These are phyloP conservation scores for Bidens hawaiensis DNA, from an alignment of 140 eudicot genomes.

Conservation along the genomic window DNA sequence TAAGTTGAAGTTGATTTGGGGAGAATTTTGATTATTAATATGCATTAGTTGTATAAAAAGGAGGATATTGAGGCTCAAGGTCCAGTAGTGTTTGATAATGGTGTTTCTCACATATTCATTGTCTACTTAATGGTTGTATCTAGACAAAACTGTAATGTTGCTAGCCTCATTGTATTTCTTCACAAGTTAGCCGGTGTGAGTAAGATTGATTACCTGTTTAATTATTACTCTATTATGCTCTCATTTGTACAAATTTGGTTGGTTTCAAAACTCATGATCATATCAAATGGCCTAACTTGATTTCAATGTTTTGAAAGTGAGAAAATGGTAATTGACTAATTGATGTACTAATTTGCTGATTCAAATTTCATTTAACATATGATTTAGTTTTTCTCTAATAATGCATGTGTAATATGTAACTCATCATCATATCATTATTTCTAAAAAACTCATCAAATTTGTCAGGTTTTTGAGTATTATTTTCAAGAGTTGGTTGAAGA, in stretches of 20 bases:
- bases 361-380: no score
- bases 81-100: conserved; percentile 57
- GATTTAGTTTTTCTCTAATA: no score
- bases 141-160: conserved; percentile 70
- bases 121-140: conserved; percentile 67
- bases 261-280: background rate
- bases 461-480: conserved; percentile 57
- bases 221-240: background rate
- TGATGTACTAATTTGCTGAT: no score
- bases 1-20: conserved; percentile 9
- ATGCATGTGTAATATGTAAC: no score
- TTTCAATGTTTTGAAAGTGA: no score
- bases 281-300: no score
- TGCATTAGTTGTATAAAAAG: conserved; percentile 12
- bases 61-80: conserved; percentile 55
- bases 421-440: background rate
- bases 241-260: no score
- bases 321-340: no score
- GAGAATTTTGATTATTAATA: background rate
- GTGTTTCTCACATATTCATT: conserved; percentile 63
- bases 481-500: conserved; percentile 74
- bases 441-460: background rate
- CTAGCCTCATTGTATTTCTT: conserved; percentile 62
- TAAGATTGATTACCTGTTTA: background rate
- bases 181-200: conserved; percentile 54